A percentile compares a stretch with the other conserved stretches of the same genome.
Evolutionary conservation across 2,329 filamentous ascomycete species (phyloP).

Genomic region (Hymenoscyphus linearis): DNA sequence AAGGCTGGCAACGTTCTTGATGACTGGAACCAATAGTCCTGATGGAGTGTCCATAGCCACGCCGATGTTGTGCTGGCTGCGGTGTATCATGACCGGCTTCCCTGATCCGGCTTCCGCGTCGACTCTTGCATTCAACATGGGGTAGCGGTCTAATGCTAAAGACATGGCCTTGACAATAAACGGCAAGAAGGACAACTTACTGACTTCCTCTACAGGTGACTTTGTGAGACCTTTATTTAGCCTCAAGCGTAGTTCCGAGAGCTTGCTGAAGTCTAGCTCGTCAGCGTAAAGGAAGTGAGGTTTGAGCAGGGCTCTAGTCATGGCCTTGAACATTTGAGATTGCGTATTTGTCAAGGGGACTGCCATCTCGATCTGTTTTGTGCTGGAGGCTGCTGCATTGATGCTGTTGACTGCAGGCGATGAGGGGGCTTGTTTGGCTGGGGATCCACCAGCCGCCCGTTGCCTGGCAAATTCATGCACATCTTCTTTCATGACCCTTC

Average conservation of each 20-base stretch:
- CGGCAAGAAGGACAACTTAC: conserved; percentile 81
- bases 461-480: conserved; percentile 65
- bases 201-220: conserved; percentile 36
- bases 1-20: conserved; percentile 73
- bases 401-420: conserved; percentile 16
- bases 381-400: conserved; percentile 15
- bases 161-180: conserved; percentile 97
- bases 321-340: conserved; percentile 92
- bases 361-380: conserved; percentile 59
- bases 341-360: conserved; percentile 73
- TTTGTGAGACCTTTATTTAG: conserved; percentile 61
- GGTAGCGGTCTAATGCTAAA: conserved; percentile 72
- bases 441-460: conserved; percentile 37
- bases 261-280: conserved; percentile 73
- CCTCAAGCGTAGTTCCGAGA: conserved; percentile 66
- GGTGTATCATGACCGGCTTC: conserved; percentile 72
- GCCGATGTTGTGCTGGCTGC: conserved; percentile 87
- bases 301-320: conserved; percentile 87
- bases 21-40: conserved; percentile 85
- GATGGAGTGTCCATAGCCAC: conserved; percentile 90
- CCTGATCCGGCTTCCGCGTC: conserved; percentile 49
- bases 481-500: conserved; percentile 88
- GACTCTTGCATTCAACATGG: conserved; percentile 81
- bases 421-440: conserved; percentile 18
- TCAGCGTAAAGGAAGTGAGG: conserved; percentile 96